Evolutionary conservation across 805 yeast genomes (phyloP).

Genomic region (Candida michaelii): DNA sequence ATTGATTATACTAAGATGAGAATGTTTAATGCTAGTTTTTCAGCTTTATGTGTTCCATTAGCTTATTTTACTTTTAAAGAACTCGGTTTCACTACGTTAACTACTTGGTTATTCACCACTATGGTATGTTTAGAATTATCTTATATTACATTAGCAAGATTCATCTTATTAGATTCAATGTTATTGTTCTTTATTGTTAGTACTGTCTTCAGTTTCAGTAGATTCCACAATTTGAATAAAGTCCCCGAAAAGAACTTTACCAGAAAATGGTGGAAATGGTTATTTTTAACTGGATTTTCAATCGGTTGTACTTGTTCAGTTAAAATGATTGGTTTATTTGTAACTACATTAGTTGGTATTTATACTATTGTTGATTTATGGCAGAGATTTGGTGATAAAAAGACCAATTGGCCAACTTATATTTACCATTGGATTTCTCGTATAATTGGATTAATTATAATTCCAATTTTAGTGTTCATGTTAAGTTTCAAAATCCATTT

Average conservation of each 20-base stretch:
- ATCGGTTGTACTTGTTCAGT: conserved; percentile 92
- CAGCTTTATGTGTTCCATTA: conserved; percentile 65
- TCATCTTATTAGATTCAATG: conserved; percentile 76
- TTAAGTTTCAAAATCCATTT: conserved; percentile 74
- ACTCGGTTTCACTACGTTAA: conserved; percentile 47
- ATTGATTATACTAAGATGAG: conserved; percentile 67
- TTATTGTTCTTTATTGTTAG: conserved; percentile 72
- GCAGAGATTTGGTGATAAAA: conserved; percentile 72
- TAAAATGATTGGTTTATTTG: conserved; percentile 95
- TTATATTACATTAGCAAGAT: conserved; percentile 68
- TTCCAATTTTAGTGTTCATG: conserved; percentile 65
- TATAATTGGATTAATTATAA: conserved; percentile 56
- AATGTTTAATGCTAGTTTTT: conserved; percentile 66
- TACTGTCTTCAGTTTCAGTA: conserved; percentile 70
- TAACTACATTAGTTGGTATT: conserved; percentile 83
- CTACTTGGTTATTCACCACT: conserved; percentile 60
- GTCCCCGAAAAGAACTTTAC: conserved; percentile 49
- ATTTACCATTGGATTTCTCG: conserved; percentile 67
- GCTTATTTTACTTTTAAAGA: conserved; percentile 70
- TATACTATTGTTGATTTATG: conserved; percentile 88
- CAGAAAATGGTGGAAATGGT: conserved; percentile 92
- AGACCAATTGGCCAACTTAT: conserved; percentile 51
- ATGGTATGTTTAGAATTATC: conserved; percentile 68
- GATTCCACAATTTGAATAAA: conserved; percentile 63
- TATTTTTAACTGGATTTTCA: conserved; percentile 75